Percentiles rank a stretch among this genome's conserved stretches.
These are phyloP conservation scores for Macadamia integrifolia DNA, from an alignment of 164 flowering plant species.

Conservation along the genomic window DNA sequence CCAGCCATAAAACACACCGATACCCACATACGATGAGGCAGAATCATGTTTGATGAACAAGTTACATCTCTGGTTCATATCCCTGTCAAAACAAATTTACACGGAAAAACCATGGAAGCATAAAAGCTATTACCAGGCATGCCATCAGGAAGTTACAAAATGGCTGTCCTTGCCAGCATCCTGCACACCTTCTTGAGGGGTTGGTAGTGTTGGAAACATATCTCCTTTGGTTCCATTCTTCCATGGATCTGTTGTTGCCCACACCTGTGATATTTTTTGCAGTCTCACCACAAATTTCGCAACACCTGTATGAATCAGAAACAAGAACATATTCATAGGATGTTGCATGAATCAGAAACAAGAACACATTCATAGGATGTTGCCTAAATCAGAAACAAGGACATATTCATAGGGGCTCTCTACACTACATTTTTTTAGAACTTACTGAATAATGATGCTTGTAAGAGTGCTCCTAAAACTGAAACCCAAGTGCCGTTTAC, in stretches of 20 bases:
- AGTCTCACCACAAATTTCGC: slow-evolving; percentile 67
- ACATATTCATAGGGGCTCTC: no score
- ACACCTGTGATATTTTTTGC: slow-evolving; percentile 51
- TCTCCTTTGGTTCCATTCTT: slow-evolving; percentile 47
- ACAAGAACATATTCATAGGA: background rate
- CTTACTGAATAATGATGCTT: no score
- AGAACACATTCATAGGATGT: background rate
- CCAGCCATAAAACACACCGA: background rate
- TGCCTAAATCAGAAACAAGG: no score
- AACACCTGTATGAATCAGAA: slow-evolving; percentile 31
- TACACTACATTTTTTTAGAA: no score
- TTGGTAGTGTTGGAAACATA: background rate
- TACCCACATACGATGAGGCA: background rate
- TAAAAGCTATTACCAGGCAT: slow-evolving; percentile 47
- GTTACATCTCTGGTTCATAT: background rate
- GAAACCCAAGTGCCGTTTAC: no score
- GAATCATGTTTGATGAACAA: background rate
- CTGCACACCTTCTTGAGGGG: slow-evolving; percentile 23
- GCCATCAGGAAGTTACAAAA: slow-evolving; percentile 62
- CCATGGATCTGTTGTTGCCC: slow-evolving; percentile 41
- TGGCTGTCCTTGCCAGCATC: slow-evolving; percentile 54
- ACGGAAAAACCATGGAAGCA: slow-evolving; percentile 57
- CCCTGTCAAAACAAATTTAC: slow-evolving; percentile 34
- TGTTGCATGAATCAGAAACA: background rate
- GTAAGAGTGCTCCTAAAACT: no score